Evolutionary conservation across 2,329 filamentous ascomycete genomes (phyloP).

Genomic region (Colletotrichum tropicicola): DNA sequence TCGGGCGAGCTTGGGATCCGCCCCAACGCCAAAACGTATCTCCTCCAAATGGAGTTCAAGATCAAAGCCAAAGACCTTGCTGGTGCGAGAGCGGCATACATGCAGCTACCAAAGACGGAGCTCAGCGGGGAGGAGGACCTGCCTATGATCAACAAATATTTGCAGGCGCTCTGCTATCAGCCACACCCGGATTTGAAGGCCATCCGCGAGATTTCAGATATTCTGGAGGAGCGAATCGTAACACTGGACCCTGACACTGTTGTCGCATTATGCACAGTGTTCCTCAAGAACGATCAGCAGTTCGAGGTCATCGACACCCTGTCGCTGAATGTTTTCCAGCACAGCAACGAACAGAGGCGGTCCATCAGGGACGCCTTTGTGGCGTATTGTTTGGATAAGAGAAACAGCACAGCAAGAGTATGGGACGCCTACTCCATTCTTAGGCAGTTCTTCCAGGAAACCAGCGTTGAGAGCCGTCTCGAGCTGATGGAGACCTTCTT

Average conservation of each 20-base stretch:
- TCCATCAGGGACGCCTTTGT: constrained; percentile 73
- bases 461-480: constrained; percentile 71
- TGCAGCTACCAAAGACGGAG: constrained; percentile 61
- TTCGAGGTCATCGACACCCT: constrained; percentile 85
- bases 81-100: constrained; percentile 73
- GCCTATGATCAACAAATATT: constrained; percentile 74
- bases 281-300: constrained; percentile 79
- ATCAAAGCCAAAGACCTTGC: constrained; percentile 77
- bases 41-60: constrained; percentile 80
- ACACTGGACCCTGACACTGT: constrained; percentile 80
- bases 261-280: constrained; percentile 74
- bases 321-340: constrained; percentile 76
- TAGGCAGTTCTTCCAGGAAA: constrained; percentile 72
- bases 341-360: constrained; percentile 74
- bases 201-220: constrained; percentile 77
- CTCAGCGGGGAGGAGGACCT: constrained; percentile 67
- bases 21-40: constrained; percentile 74
- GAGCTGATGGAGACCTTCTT: constrained; percentile 87
- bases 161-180: constrained; percentile 72
- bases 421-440: constrained; percentile 75
- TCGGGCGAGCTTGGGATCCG: constrained; percentile 71
- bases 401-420: constrained; percentile 68
- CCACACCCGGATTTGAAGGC: constrained; percentile 72
- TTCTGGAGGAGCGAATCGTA: constrained; percentile 75
- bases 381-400: constrained; percentile 71